These are phyloP conservation scores for Dipodascus albidus DNA, from an alignment of 805 yeast species.

Conservation along the genomic window DNA sequence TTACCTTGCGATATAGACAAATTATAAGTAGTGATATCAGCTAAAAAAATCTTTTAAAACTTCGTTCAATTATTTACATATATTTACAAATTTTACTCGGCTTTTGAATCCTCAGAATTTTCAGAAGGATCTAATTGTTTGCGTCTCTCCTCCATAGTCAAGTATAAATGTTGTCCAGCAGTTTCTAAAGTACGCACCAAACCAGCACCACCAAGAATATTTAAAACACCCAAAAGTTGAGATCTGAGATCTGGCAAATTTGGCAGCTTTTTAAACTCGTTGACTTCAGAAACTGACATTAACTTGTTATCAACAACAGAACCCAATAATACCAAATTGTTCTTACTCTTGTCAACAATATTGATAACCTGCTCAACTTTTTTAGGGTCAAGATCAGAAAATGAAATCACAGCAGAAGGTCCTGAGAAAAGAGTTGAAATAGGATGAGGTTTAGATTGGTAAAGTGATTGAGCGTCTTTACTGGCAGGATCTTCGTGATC, in stretches of 20 bases:
- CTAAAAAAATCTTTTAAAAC: too few species aligned
- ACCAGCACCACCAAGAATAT: conserved; percentile 83
- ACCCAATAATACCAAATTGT: conserved; percentile 71
- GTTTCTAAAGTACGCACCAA: conserved; percentile 70
- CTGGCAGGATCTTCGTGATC: conserved; percentile 65
- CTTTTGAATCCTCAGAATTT: conserved; percentile 8
- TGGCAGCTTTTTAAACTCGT: conserved; percentile 63
- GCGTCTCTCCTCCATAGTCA: conserved; percentile 59
- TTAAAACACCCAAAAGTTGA: conserved; percentile 72
- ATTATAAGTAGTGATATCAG: too few species aligned
- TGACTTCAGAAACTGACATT: conserved; percentile 40
- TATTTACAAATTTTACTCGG: neutral
- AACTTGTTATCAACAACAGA: conserved; percentile 63
- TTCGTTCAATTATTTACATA: neutral
- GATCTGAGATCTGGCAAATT: conserved; percentile 59
- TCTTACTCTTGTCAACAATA: conserved; percentile 50
- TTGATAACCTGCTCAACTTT: conserved; percentile 51
- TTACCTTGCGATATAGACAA: too few species aligned
- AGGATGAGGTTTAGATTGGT: conserved; percentile 42
- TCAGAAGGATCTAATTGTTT: conserved; percentile 27
- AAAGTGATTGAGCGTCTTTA: conserved; percentile 34
- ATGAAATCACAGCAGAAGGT: conserved; percentile 71
- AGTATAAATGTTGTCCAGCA: conserved; percentile 53
- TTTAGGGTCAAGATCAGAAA: conserved; percentile 60
- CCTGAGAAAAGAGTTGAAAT: conserved; percentile 61